A percentile compares a stretch with the other conserved stretches of the same genome.
phyloP scores from a whole-genome alignment of 441 rosid species.

The Manihot esculenta region DNA sequence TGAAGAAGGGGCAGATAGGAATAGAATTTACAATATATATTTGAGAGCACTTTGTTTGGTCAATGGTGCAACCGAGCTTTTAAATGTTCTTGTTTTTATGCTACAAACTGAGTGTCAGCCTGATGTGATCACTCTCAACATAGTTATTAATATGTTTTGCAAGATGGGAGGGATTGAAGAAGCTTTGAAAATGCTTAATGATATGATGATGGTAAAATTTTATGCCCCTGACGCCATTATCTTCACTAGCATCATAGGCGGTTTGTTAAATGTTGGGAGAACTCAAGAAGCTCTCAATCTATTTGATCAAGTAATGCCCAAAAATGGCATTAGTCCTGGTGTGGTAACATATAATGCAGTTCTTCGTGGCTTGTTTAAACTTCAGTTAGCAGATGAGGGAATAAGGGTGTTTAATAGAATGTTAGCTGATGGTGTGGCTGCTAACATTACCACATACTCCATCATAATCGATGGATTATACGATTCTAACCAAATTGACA shows the following conservation, averaged over 20 bases:
- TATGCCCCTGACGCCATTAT: slow-evolving; percentile 71
- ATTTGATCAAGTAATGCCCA: slow-evolving; percentile 46
- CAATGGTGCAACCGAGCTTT: slow-evolving; percentile 61
- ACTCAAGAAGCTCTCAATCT: slow-evolving; percentile 55
- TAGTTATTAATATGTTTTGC: slow-evolving; percentile 72
- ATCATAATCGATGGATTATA: slow-evolving; percentile 61
- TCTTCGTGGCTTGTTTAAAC: slow-evolving; percentile 58
- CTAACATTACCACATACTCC: slow-evolving; percentile 51
- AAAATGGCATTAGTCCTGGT: slow-evolving; percentile 51
- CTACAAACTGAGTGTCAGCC: slow-evolving; percentile 68
- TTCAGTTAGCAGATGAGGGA: slow-evolving; percentile 49
- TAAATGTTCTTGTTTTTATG: slow-evolving; percentile 70
- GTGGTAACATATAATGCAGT: slow-evolving; percentile 72
- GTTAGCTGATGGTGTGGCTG: slow-evolving; percentile 44
- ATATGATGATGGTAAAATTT: slow-evolving; percentile 72
- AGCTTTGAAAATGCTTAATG: slow-evolving; percentile 62
- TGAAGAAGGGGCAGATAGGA: slow-evolving; percentile 50
- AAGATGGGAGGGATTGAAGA: slow-evolving; percentile 69
- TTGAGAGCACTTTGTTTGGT: slow-evolving; percentile 60
- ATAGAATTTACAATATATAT: slow-evolving; percentile 69
- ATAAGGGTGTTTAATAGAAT: slow-evolving; percentile 47
- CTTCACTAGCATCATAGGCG: slow-evolving; percentile 57
- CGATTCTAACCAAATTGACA: slow-evolving; percentile 40
- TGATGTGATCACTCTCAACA: slow-evolving; percentile 75
- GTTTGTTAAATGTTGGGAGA: slow-evolving; percentile 58